A percentile compares a stretch with the other conserved stretches of the same genome.
Conservation (phyloP, 352 stramenopile species). For the Pythium phragmiticola region DNA sequence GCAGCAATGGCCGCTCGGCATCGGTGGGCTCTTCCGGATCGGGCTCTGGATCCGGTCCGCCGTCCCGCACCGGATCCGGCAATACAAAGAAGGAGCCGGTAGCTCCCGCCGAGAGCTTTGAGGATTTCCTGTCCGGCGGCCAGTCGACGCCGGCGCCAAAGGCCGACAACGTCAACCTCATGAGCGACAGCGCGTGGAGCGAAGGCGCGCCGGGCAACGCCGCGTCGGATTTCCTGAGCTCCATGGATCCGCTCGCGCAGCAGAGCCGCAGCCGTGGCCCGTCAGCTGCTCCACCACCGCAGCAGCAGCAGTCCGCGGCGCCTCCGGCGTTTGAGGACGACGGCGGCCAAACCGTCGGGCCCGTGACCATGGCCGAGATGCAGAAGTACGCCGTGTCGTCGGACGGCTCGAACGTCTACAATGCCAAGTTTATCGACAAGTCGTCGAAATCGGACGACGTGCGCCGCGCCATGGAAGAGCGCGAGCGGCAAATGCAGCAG, state of each 20-base stretch:
- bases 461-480: constrained; percentile 81
- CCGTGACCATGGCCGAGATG: constrained; percentile 84
- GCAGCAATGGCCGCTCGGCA: constrained; percentile 1
- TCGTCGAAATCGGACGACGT: constrained; percentile 76
- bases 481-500: constrained; percentile 64
- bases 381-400: constrained; percentile 63
- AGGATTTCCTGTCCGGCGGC: constrained; percentile 76
- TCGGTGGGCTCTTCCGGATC: constrained; percentile 10
- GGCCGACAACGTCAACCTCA: constrained; percentile 59
- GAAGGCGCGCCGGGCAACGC: constrained; percentile 23
- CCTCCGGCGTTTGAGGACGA: constrained; percentile 80
- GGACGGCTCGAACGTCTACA: constrained; percentile 86
- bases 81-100: constrained; percentile 26
- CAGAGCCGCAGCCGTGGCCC: constrained; percentile 12
- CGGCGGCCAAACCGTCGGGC: constrained; percentile 71
- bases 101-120: constrained; percentile 43
- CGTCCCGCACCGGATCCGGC: constrained; percentile 39
- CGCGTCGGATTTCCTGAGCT: constrained; percentile 52
- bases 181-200: constrained; percentile 59
- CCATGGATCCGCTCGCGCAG: constrained; percentile 67
- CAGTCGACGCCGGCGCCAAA: constrained; percentile 26
- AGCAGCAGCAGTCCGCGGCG: constrained; percentile 27
- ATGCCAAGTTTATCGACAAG: constrained; percentile 82
- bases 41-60: constrained; percentile 19
- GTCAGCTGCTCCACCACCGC: not conserved